Evolutionary conservation across 164 flowering plant genomes (phyloP).

Genomic region (Magnolia officinalis): DNA sequence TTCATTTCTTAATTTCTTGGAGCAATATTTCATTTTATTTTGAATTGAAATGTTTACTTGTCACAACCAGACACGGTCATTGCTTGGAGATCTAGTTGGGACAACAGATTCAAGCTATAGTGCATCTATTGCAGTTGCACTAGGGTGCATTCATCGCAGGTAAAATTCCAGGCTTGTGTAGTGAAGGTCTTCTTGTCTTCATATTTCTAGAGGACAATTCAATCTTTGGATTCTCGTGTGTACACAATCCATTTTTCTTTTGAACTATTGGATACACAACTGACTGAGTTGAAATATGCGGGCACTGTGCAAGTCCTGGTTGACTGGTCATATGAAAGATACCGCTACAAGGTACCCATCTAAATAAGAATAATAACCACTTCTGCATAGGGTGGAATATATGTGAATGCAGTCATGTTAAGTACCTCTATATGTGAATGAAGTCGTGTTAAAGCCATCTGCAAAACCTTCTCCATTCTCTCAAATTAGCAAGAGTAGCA

Average conservation of each 20-base stretch:
- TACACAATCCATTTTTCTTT: too few species aligned
- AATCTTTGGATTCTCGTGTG: neutral
- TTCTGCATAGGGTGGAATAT: too few species aligned
- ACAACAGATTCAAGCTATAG: slow-evolving; percentile 58
- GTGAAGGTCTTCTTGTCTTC: neutral
- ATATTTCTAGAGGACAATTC: neutral
- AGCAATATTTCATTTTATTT: neutral
- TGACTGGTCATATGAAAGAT: too few species aligned
- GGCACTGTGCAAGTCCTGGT: neutral
- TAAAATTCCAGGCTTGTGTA: slow-evolving; percentile 15
- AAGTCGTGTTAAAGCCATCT: too few species aligned
- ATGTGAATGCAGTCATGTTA: too few species aligned
- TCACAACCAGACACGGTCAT: slow-evolving; percentile 52
- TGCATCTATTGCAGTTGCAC: slow-evolving; percentile 82
- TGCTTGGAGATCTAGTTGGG: slow-evolving; percentile 64
- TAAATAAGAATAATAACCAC: too few species aligned
- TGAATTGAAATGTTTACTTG: neutral
- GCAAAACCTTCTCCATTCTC: too few species aligned
- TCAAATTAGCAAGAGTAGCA: too few species aligned
- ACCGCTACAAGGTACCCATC: too few species aligned
- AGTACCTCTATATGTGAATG: too few species aligned
- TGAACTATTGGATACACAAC: neutral
- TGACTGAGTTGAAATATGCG: neutral
- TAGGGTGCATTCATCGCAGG: slow-evolving; percentile 98
- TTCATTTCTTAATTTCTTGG: too few species aligned